Evolutionary conservation across 192 early-diverging fungal species (phyloP), one percentile per base, ranked within the genome.

Genomic region (Backusella macrospora): DNA sequence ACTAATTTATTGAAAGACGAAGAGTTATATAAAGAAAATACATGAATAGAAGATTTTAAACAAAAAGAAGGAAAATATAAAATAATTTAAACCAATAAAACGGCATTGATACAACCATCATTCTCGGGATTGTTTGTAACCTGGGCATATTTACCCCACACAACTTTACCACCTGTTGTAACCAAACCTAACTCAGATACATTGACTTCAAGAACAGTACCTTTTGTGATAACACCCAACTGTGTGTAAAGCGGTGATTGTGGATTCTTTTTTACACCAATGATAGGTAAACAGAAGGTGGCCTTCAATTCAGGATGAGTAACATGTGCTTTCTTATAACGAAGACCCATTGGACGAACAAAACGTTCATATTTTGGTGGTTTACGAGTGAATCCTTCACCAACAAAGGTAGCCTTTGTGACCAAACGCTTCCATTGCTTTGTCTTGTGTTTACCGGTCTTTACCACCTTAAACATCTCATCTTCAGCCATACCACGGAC

Each of bases 301-400:
- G 98, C 98, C 76, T 90, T 93, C 64, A 99, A 90, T 82, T 99
- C 98, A 16, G 98, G 98, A 80, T 99, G 98, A 37, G 98, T 99
- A 68, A 99, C 96, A 76, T 98, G 95, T 45, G 98, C 96, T 82
- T 97, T 98, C 81, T 99, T 99, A 88, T 93, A 98, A 65, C 98
- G 93, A 63, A 99, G 85, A 13, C 94, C 98, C 92, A 96, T 98
- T 55, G 96, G 98, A 44, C 98, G 90, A 76, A 99, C 92, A 78
- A 99, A 99, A 46, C 96, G 93, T 80, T 99, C 98, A 83, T 98
- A 98, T 83, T 99, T 99, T 81, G 96, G 96, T 65, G 96, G 98
- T 81, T 98, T 97, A 67, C 98, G 92, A n/a, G 96, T 99, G 79
- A 99, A 99, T 13, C 96, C 94, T 70, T 98, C 96, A 45, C 96